Evolutionary conservation across 192 early-diverging fungal genomes (phyloP), one percentile per base, ranked within the genome.

Genomic region (Umbelopsis ramanniana): DNA sequence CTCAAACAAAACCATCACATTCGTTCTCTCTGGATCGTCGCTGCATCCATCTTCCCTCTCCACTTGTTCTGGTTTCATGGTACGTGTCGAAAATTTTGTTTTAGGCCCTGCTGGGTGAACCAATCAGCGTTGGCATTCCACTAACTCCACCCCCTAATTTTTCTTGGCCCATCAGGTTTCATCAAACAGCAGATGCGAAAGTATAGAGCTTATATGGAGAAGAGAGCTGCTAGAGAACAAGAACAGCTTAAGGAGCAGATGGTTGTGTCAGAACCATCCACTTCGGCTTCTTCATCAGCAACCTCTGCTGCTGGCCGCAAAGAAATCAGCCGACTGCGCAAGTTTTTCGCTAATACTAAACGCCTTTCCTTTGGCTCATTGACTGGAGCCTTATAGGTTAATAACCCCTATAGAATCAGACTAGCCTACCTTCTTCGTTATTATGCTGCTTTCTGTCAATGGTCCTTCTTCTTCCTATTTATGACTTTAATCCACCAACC

Each of bases 1-100:
- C 76, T 85, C 29, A 73, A 75, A 53, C 52, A 63, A 55, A 35
- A 84, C 38, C 77, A 74, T 54, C 75, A 76, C 69, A 19, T 77
- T 70, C 22, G 60, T 68, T 26, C 69, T 54, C n/a, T 82, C 69
- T 69, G 47, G 82, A 26, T 79, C 70, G 80, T 87, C n/a, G 74
- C 82, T 75, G 19, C 81, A 17, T 53, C 79, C 6, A 76, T 84
- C 11, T 72, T 81, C 10, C 82, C 84, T 0, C 74, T 87, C 70
- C 86, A 87, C 46, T 0, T 87, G 50, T 83, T 79, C 55, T 87
- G 86, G 86, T 81, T 87, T 71, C 76, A 74, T 68, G 75, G 84
- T 74, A 70, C 33, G 57, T 35, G 12, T 37, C 10, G 33, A 37
- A 37, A 37, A 63, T n/a, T 37, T 37, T 63, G 15, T 63, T 12